A percentile compares a stretch with the other conserved stretches of the same genome.
phyloP scores from a whole-genome alignment of 2,329 filamentous ascomycete species.

The Ophiobolus disseminans region DNA sequence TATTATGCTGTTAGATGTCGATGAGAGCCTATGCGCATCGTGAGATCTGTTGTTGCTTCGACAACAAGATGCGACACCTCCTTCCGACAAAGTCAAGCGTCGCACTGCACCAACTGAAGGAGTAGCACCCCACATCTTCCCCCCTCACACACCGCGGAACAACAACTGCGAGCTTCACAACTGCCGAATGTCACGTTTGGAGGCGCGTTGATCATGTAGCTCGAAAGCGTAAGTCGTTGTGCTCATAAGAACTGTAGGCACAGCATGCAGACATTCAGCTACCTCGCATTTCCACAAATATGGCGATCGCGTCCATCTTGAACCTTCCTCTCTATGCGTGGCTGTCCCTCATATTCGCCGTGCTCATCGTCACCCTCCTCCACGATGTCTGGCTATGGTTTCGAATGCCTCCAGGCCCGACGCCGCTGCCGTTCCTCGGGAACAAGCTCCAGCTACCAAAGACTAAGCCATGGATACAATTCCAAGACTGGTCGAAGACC shows the following conservation, averaged over 20 bases:
- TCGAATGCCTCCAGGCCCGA: constrained; percentile 57
- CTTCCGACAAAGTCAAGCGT: background rate
- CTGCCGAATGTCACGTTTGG: constrained; percentile 28
- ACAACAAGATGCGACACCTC: background rate
- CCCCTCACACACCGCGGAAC: constrained; percentile 11
- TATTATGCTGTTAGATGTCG: background rate
- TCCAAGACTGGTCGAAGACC: constrained; percentile 53
- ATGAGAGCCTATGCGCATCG: background rate
- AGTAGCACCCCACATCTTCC: constrained; percentile 17
- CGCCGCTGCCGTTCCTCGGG: constrained; percentile 55
- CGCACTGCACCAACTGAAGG: background rate
- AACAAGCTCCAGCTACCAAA: constrained; percentile 44
- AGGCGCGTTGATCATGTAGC: background rate
- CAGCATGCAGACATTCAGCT: no score
- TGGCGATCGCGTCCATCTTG: constrained; percentile 35
- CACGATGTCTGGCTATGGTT: constrained; percentile 39
- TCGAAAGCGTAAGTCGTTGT: constrained; percentile 6
- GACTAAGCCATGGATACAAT: constrained; percentile 45
- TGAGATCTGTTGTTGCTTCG: background rate
- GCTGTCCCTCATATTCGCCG: constrained; percentile 34
- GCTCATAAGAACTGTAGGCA: no score
- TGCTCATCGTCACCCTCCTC: constrained; percentile 34
- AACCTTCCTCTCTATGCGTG: constrained; percentile 28
- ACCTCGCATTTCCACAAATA: constrained; percentile 11
- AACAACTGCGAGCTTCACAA: constrained; percentile 23